phyloP scores from a whole-genome alignment of 1,139 yeast species.

The Pichia sp. region DNA sequence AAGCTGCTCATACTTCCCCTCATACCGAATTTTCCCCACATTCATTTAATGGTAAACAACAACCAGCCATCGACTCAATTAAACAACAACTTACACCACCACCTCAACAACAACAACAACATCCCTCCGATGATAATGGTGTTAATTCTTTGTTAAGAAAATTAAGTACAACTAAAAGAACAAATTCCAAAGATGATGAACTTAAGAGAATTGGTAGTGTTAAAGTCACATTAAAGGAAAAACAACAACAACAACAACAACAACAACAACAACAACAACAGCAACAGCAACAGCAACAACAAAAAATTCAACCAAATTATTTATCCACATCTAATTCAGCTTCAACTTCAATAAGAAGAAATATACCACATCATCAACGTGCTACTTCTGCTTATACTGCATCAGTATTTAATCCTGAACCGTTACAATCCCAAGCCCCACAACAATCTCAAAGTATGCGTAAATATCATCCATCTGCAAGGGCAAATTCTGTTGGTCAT shows the following conservation, averaged over 20 bases:
- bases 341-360: constrained; percentile 16
- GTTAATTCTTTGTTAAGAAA: constrained; percentile 30
- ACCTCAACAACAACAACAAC: constrained; percentile 18
- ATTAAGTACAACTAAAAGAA: constrained; percentile 27
- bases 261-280: no score
- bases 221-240: constrained; percentile 56
- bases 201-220: constrained; percentile 56
- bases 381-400: constrained; percentile 31
- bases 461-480: constrained; percentile 71
- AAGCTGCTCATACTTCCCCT: constrained; percentile 18
- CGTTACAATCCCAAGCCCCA: not conserved
- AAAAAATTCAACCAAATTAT: not conserved
- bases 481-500: constrained; percentile 87
- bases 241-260: constrained; percentile 26
- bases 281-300: no score
- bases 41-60: constrained; percentile 7
- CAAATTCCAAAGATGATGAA: constrained; percentile 30
- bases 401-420: constrained; percentile 19
- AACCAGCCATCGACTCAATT: not conserved
- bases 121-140: constrained; percentile 22
- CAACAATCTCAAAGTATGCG: constrained; percentile 16
- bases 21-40: constrained; percentile 12
- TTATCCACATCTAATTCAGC: not conserved
- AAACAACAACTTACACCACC: constrained; percentile 12
- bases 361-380: constrained; percentile 28